Percentiles rank a stretch among this genome's conserved stretches.
Evolutionary conservation across 139 green algal genomes (phyloP).

Genomic region (Desmodesmus armatus): DNA sequence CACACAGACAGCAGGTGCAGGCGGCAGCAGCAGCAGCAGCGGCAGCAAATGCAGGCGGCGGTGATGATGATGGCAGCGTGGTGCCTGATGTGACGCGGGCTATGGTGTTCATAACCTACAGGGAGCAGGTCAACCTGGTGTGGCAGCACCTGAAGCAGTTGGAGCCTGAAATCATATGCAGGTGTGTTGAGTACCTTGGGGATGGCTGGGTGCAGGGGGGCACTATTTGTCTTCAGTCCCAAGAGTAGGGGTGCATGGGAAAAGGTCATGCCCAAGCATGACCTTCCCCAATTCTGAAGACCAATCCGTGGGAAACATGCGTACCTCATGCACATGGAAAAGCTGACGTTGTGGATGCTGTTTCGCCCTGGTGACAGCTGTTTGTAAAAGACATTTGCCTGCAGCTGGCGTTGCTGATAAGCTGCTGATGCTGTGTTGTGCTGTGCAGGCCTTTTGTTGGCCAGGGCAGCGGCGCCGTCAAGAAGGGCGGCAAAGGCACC

Average conservation of each 20-base stretch:
- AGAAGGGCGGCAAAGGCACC: constrained; percentile 24
- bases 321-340: too few relatives aligned
- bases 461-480: constrained; percentile 67
- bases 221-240: too few relatives aligned
- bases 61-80: background rate
- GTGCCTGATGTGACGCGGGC: constrained; percentile 53
- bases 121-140: constrained; percentile 83
- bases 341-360: too few relatives aligned
- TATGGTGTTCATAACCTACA: constrained; percentile 87
- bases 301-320: too few relatives aligned
- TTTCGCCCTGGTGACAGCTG: too few relatives aligned
- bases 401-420: too few relatives aligned
- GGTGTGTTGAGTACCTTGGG: constrained; percentile 54
- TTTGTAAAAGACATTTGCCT: too few relatives aligned
- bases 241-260: too few relatives aligned
- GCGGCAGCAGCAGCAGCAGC: background rate
- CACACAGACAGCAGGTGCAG: constrained; percentile 15
- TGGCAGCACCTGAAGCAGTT: constrained; percentile 67
- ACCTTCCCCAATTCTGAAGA: too few relatives aligned
- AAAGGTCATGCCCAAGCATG: too few relatives aligned
- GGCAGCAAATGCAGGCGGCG: background rate
- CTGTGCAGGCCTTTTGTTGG: constrained; percentile 86
- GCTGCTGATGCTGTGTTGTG: too few relatives aligned
- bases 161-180: constrained; percentile 64
- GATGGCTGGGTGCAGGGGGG: background rate